phyloP scores from a whole-genome alignment of 1,284 basidiomycete species.

The Cryptococcus sp. region DNA sequence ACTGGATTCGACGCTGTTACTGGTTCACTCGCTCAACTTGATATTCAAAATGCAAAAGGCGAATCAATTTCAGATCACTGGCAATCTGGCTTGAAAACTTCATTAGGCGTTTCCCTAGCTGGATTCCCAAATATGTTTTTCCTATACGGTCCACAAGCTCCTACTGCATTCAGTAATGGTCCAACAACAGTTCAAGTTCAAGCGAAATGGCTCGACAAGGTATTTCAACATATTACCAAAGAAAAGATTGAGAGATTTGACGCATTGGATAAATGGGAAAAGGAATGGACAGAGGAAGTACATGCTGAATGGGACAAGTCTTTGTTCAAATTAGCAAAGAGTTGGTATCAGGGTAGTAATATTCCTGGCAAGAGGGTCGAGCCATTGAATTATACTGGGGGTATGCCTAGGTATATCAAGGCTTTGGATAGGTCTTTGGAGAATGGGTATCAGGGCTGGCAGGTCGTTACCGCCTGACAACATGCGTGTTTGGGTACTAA shows the following conservation, averaged over 20 bases:
- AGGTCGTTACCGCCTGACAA: neutral
- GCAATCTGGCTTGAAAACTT: neutral
- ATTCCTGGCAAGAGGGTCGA: neutral
- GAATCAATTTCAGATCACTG: neutral
- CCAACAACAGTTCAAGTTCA: neutral
- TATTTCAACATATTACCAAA: neutral
- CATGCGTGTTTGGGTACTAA: too few species aligned
- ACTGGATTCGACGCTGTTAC: neutral
- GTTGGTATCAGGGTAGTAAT: neutral
- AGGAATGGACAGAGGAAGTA: neutral
- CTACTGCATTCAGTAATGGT: neutral
- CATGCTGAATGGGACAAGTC: neutral
- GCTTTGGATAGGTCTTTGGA: neutral
- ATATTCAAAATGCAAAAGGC: neutral
- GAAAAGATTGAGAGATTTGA: neutral
- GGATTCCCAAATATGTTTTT: neutral
- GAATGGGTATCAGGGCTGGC: neutral
- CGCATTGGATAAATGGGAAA: neutral
- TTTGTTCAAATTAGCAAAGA: neutral
- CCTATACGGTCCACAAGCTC: neutral
- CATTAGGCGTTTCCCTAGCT: neutral
- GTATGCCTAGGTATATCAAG: constrained; percentile 1
- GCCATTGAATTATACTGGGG: constrained; percentile 1
- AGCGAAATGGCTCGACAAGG: neutral
- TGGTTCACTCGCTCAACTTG: neutral